phyloP scores from a whole-genome alignment of 768 basidiomycete species.

The Phylloporus arenicola region DNA sequence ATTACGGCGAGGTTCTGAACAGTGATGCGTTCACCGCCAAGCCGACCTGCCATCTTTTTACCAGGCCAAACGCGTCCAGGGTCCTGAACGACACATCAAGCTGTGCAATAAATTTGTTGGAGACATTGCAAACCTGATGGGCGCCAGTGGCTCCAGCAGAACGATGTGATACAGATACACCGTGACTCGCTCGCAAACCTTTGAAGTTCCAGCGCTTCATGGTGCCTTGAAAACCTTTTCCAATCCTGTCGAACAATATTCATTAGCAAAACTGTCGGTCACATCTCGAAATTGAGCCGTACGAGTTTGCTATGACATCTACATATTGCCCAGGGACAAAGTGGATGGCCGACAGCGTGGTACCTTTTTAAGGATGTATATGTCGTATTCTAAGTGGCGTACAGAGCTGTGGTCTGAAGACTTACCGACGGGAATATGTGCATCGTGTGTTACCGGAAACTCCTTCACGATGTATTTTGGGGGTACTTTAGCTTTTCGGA shows the following conservation, averaged over 20 bases:
- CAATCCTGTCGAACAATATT: conserved; percentile 55
- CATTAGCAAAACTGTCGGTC: conserved; percentile 4
- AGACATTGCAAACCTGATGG: conserved; percentile 64
- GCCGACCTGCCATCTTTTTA: conserved; percentile 95
- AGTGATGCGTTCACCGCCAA: conserved; percentile 80
- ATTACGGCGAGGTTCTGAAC: conserved; percentile 85
- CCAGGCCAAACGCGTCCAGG: conserved; percentile 96
- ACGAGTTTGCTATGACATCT: conserved; percentile 90
- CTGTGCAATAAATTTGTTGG: not conserved
- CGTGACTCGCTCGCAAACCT: conserved; percentile 89
- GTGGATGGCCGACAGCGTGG: conserved; percentile 84
- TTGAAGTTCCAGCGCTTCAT: conserved; percentile 97
- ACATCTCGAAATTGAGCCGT: conserved; percentile 23
- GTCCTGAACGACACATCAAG: conserved; percentile 49
- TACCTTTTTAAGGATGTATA: conserved; percentile 45
- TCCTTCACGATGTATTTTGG: conserved; percentile 85
- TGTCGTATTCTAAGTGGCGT: not conserved
- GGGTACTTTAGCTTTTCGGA: conserved; percentile 71
- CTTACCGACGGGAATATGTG: conserved; percentile 84
- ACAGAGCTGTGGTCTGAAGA: not conserved
- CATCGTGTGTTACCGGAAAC: conserved; percentile 85
- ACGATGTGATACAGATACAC: conserved; percentile 93
- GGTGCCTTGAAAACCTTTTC: conserved; percentile 93
- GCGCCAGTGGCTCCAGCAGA: conserved; percentile 90
- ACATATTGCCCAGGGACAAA: conserved; percentile 97